These are phyloP conservation scores for Penicillium simplicissimum DNA, from an alignment of 495 filamentous ascomycete genomes.

Conservation along the genomic window DNA sequence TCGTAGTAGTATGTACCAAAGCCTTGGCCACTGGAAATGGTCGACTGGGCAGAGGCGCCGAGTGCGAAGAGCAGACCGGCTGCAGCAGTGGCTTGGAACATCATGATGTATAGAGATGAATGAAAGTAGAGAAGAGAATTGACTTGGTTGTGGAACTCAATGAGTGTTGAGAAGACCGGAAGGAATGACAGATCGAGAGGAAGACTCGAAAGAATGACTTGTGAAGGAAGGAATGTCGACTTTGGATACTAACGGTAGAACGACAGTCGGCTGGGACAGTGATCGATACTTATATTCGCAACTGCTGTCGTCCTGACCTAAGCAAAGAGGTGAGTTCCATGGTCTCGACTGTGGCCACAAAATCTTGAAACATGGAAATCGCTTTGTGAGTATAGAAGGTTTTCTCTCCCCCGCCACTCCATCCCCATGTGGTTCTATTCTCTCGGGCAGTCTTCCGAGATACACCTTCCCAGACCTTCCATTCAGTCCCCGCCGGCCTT, in stretches of 20 bases:
- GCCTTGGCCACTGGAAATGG: conserved; percentile 4
- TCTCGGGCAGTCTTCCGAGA: neutral
- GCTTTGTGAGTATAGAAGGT: neutral
- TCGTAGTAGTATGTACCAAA: conserved; percentile 25
- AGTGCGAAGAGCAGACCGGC: neutral
- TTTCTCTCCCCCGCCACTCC: neutral
- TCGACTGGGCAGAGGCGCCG: neutral
- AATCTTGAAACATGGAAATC: neutral
- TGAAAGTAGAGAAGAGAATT: neutral
- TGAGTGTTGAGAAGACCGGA: neutral
- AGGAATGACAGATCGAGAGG: neutral
- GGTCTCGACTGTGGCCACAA: neutral
- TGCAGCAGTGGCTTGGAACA: neutral
- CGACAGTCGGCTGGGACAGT: neutral
- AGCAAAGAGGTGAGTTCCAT: neutral
- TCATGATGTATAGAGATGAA: neutral
- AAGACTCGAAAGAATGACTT: neutral
- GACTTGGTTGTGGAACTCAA: neutral
- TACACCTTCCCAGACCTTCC: neutral
- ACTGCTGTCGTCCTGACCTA: neutral
- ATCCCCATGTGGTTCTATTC: neutral
- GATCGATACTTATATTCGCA: neutral
- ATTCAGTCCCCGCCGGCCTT: neutral
- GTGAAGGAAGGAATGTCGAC: neutral
- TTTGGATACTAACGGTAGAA: neutral